These are phyloP conservation scores for Penicillium nucicola DNA, from an alignment of 495 filamentous ascomycete genomes.

Conservation along the genomic window DNA sequence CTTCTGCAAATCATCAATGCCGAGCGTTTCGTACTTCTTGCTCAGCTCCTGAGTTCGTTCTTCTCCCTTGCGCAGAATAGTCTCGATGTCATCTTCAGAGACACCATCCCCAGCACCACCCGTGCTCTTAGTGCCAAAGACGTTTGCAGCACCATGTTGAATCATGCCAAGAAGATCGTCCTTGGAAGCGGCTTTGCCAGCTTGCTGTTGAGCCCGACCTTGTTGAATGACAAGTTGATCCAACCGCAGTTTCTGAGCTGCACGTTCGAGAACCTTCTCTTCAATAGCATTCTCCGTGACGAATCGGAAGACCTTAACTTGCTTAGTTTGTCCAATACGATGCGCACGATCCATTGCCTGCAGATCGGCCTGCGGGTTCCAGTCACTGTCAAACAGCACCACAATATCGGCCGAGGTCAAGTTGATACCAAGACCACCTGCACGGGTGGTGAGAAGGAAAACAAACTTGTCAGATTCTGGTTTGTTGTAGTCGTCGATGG, in stretches of 20 bases:
- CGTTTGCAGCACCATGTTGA: slow-evolving; percentile 93
- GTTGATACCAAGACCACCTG: slow-evolving; percentile 98
- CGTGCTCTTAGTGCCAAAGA: slow-evolving; percentile 70
- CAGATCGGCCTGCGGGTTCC: slow-evolving; percentile 98
- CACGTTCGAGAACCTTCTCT: slow-evolving; percentile 96
- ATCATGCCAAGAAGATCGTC: slow-evolving; percentile 98
- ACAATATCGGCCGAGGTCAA: slow-evolving; percentile 95
- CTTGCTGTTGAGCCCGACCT: slow-evolving; percentile 88
- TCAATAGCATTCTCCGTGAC: slow-evolving; percentile 98
- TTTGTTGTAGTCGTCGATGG: slow-evolving; percentile 98
- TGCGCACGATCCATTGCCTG: slow-evolving; percentile 99
- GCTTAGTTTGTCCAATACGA: slow-evolving; percentile 97
- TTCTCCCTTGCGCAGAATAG: slow-evolving; percentile 82
- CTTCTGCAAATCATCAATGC: slow-evolving; percentile 96
- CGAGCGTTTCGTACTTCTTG: slow-evolving; percentile 94
- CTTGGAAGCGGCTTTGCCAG: slow-evolving; percentile 85
- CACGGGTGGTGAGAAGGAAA: slow-evolving; percentile 95
- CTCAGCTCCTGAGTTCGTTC: slow-evolving; percentile 84
- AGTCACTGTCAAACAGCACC: slow-evolving; percentile 97
- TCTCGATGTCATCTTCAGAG: slow-evolving; percentile 84
- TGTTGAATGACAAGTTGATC: slow-evolving; percentile 99
- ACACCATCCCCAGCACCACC: slow-evolving; percentile 59
- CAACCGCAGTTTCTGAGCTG: slow-evolving; percentile 93
- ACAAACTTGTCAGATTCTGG: slow-evolving; percentile 94
- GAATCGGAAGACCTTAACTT: slow-evolving; percentile 93